Evolutionary conservation across 768 basidiomycete species (phyloP).

Genomic region (Russula griseocarnosa): DNA sequence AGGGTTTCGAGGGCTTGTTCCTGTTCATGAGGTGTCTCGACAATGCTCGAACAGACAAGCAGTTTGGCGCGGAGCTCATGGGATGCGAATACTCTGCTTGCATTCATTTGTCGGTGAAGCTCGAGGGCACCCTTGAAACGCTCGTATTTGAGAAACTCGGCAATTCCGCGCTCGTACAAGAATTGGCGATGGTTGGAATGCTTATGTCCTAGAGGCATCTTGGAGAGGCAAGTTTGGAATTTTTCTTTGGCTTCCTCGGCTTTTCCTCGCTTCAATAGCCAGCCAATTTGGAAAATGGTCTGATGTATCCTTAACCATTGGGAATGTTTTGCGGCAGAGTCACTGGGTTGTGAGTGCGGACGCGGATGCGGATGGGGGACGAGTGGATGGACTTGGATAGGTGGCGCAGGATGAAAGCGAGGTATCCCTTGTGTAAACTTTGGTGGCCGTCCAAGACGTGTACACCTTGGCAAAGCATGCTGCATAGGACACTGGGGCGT

Average conservation of each 20-base stretch:
- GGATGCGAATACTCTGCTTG: constrained; percentile 40
- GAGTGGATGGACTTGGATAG: background rate
- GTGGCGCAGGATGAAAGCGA: background rate
- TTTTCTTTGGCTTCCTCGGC: background rate
- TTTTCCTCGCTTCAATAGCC: constrained; percentile 11
- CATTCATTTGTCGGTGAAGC: constrained; percentile 43
- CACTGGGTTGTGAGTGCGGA: too few species aligned
- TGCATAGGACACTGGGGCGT: constrained; percentile 10
- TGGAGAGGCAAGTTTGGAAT: background rate
- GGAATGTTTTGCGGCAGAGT: background rate
- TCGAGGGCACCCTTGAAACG: constrained; percentile 39
- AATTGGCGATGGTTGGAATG: constrained; percentile 15
- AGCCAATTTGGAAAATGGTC: background rate
- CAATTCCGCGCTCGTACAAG: constrained; percentile 40
- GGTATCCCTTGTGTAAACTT: background rate
- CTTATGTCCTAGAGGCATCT: background rate
- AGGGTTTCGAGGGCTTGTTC: constrained; percentile 23
- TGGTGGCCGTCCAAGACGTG: background rate
- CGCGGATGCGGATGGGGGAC: background rate
- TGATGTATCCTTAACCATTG: background rate
- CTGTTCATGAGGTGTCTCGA: constrained; percentile 29
- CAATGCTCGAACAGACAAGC: constrained; percentile 35
- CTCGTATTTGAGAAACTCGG: constrained; percentile 40
- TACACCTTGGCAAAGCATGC: background rate
- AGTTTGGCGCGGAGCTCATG: constrained; percentile 42